Evolutionary conservation across 1,139 yeast species (phyloP).

Genomic region (Kurtzmaniella natalensis): DNA sequence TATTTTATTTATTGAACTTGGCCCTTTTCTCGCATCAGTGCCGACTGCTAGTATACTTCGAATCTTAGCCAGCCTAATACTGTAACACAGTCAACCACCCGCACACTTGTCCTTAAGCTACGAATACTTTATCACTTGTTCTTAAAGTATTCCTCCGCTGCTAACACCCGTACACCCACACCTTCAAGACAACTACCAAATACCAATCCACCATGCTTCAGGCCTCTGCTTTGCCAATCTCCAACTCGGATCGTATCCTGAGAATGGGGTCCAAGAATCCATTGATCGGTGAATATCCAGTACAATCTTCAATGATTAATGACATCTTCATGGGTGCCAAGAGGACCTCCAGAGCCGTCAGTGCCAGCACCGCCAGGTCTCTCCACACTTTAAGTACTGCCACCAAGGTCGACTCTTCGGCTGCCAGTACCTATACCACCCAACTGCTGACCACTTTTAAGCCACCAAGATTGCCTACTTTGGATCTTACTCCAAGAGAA

Average conservation of each 20-base stretch:
- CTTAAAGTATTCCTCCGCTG: too few relatives aligned
- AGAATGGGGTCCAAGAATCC: not conserved
- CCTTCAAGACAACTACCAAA: too few relatives aligned
- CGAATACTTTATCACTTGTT: too few relatives aligned
- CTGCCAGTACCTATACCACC: conserved; percentile 23
- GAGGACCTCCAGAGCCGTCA: not conserved
- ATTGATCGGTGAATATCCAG: not conserved
- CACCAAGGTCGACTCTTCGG: conserved; percentile 33
- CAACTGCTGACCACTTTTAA: conserved; percentile 22
- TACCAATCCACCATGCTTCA: too few relatives aligned
- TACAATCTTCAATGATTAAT: not conserved
- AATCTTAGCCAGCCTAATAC: too few relatives aligned
- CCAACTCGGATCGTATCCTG: not conserved
- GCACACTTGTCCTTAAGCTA: too few relatives aligned
- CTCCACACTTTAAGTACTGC: conserved; percentile 12
- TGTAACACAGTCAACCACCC: too few relatives aligned
- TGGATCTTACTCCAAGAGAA: conserved; percentile 28
- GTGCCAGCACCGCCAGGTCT: conserved; percentile 1
- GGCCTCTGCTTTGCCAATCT: not conserved
- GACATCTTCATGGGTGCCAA: not conserved
- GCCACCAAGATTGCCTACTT: conserved; percentile 9
- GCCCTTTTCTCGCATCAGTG: too few relatives aligned
- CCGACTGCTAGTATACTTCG: too few relatives aligned
- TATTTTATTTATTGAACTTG: too few relatives aligned
- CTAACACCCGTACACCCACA: too few relatives aligned